Percentiles rank a stretch among this genome's conserved stretches.
Evolutionary conservation across 2,329 filamentous ascomycete species (phyloP).

Genomic region (Leptosphaerulina australis): DNA sequence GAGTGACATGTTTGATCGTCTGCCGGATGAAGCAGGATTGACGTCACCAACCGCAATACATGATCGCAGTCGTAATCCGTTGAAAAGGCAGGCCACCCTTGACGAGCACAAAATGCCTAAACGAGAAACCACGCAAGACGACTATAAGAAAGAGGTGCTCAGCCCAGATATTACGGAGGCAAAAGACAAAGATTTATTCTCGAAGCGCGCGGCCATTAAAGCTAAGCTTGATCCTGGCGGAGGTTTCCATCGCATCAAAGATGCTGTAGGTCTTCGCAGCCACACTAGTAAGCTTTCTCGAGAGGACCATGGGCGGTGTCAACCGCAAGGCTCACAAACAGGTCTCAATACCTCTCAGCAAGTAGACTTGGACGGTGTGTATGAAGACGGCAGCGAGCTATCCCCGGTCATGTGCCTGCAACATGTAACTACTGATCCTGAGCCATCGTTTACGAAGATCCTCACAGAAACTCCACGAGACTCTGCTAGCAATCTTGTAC

Average conservation of each 20-base stretch:
- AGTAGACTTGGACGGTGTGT: slow-evolving; percentile 19
- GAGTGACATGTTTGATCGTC: slow-evolving; percentile 49
- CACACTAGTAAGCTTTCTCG: slow-evolving; percentile 50
- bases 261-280: slow-evolving; percentile 69
- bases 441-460: slow-evolving; percentile 41
- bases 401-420: slow-evolving; percentile 23
- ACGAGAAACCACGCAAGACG: slow-evolving; percentile 40
- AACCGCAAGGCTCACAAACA: slow-evolving; percentile 23
- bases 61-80: slow-evolving; percentile 54
- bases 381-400: slow-evolving; percentile 19
- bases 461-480: slow-evolving; percentile 45
- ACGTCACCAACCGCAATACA: slow-evolving; percentile 64
- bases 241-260: slow-evolving; percentile 83
- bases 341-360: slow-evolving; percentile 22
- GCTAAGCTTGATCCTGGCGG: slow-evolving; percentile 80
- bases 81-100: slow-evolving; percentile 57
- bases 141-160: slow-evolving; percentile 32
- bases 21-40: slow-evolving; percentile 49
- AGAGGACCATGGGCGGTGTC: slow-evolving; percentile 40
- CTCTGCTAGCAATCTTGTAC: slow-evolving; percentile 31
- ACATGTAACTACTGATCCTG: slow-evolving; percentile 22
- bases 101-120: slow-evolving; percentile 35
- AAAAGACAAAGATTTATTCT: slow-evolving; percentile 61
- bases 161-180: slow-evolving; percentile 47
- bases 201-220: slow-evolving; percentile 71